Evolutionary conservation across 2,329 filamentous ascomycete species (phyloP), one percentile per base, ranked within the genome.

Genomic region (Pyrenophora graminea): DNA sequence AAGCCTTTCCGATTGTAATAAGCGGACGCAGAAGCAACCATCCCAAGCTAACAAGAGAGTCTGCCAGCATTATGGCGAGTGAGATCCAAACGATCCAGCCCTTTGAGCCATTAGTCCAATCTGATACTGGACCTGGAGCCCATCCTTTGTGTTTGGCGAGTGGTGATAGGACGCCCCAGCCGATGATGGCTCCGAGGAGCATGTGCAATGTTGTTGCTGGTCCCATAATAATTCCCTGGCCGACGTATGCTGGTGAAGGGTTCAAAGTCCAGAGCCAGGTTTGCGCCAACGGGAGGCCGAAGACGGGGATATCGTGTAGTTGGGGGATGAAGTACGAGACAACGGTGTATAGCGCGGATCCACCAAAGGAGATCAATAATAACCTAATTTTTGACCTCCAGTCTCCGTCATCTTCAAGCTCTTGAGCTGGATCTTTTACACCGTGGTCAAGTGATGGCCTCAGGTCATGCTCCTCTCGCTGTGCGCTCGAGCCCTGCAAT

Each of bases 21-120:
- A 88, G 56, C 0, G 90, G 87, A 3, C 84, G 83, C 2, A 89
- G 59, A 1, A 89, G 78, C 34, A 97, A 82, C 79, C 92, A 91
- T 1, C 88, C 85, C 8, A 99, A 82, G 64, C 89, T 97, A 56
- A 97, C 83, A 3, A 99, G 81, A 0, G 93, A 91, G 73, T 99
- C 94, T 18, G 90, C 90, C 21, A 99, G 81, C 94, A 99, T 99
- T 60, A 99, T 97, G 3, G 94, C 90, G 25, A 99, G 78, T 30
- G 91, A 96, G 2, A 96, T 81, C 94, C 94, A 99, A 0, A 99
- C 90, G 53, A 99, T 97, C 94, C 94, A 99, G 33, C 93, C 94
- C 75, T 97, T 97, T 70, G 91, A 96, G 8, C 94, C 94, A 13
- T 81, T 85, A 52, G 93, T 89, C 94, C 94, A 99, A 70, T 96